Base-by-base conservation (phyloP, 106 monocot genomes). In the Chionographis japonica region DNA sequence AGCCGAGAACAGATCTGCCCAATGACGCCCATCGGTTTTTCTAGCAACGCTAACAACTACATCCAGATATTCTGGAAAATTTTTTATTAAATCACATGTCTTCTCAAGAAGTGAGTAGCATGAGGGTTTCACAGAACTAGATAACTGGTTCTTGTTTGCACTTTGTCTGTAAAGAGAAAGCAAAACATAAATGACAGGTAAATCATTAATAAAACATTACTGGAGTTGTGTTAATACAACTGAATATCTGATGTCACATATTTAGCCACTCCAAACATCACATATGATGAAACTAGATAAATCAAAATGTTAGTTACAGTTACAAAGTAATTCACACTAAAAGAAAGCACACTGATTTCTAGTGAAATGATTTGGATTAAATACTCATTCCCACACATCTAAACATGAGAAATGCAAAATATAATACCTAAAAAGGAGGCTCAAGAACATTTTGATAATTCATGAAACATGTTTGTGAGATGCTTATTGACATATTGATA, bases 1-100 rank as follows among this genome's bases (percentile, higher is more conserved):
- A 69, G 98, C 89, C 58, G 85, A 74, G 67, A 98, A 98, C 49
- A 98, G 72, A 88, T 93, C 92, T 16, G 90, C 98, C 98, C 98
- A 98, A 55, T 98, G 98, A 38, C 92, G 72, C 6, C 98, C 98
- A 84, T 98, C 98, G 38, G 98, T 98, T 78, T 98, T 98, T 68
- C 98, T 82, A 14, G 98, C 98, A 81, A 98, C 98, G 71, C 93
- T 93, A 42, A 98, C 98, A 67, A 93, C 93, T 41, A 98, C 98
- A 73, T 98, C 90, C 20, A 87, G 79, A 75, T 98, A 98, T 78
- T 93, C 98, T n/a, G 98, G 77, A 68, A 98, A 98, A 8, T 87
- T 98, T 62, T 71, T 84, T 15, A 98, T 84, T 52, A 98, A 82
- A 72, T 87, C 70, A 54, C 98, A 98, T 12, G 93, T 87, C 74